Percentiles rank a stretch among this genome's conserved stretches.
Evolutionary conservation across 176 grass and related monocot species (phyloP).

Genomic region (Alopecurus myosuroides): DNA sequence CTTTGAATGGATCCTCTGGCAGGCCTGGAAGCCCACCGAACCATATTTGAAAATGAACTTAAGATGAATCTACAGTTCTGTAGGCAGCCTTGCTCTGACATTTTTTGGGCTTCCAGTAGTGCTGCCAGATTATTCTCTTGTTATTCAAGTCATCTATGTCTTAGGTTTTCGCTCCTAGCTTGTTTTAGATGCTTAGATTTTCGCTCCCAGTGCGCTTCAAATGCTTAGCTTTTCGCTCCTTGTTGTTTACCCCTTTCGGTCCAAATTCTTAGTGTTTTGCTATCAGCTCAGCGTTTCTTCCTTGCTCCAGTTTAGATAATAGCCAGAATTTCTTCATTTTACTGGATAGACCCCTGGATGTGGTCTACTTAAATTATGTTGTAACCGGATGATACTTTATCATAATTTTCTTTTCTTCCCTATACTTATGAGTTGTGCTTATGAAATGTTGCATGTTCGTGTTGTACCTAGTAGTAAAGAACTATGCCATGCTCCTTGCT

Average conservation of each 20-base stretch:
- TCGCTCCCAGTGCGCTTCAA: neutral
- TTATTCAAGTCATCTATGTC: neutral
- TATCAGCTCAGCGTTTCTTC: neutral
- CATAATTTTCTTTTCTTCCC: neutral
- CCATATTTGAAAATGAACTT: too few relatives aligned
- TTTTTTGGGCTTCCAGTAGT: neutral
- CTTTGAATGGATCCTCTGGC: slow-evolving; percentile 31
- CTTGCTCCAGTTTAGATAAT: neutral
- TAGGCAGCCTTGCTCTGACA: neutral
- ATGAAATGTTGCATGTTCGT: neutral
- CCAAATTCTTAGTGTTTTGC: neutral
- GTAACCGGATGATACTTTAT: neutral
- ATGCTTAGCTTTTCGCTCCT: neutral
- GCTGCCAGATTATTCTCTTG: neutral
- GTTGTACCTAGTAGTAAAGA: too few relatives aligned
- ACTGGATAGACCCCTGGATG: neutral
- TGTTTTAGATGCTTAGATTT: neutral
- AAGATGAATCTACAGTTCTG: neutral
- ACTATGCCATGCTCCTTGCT: too few relatives aligned
- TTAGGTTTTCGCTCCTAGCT: neutral
- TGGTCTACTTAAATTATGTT: neutral
- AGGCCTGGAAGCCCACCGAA: slow-evolving; percentile 41
- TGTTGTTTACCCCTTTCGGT: neutral
- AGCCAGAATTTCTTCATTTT: neutral
- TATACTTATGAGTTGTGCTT: neutral